Base-by-base conservation (phyloP, 2,329 filamentous ascomycete genomes). In the Neofusicoccum laricinum region DNA sequence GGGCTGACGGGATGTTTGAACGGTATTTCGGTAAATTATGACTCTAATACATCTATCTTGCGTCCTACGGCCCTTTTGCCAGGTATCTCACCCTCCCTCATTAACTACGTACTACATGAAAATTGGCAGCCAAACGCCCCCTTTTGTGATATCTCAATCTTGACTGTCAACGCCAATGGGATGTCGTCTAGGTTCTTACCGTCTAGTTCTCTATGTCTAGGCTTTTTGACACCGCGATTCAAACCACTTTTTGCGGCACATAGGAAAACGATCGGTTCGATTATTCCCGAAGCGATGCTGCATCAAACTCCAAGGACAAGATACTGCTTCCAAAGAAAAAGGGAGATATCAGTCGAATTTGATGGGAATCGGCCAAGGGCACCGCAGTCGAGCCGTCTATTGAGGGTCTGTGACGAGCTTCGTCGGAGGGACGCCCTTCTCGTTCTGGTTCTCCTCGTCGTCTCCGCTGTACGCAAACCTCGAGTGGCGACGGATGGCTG, bases 401-500 rank as follows among this genome's bases (percentile, higher is more conserved):
- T 48, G 57, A 32, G 57, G 14, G 12, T 40, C 32, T n/a, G n/a
- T n/a, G n/a, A n/a, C n/a, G 11, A 55, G n/a, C 34, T 41, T 55
- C 4, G 58, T 50, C 58, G 43, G n/a, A 15, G 58, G 43, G 11
- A 25, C 14, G n/a, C 48, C 65, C 30, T 63, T 58, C 43, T 62
- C 51, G 38, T 63, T 59, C 50, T 69, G 66, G 46, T 71, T 73
- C 72, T 86, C 84, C 62, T 85, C 82, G 50, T 86, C 84, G 50
- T 86, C 84, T 14, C 81, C 82, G 21, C 76, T 76, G 68, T 91
- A 96, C 0, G 92, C 92, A 72, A 87, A 96, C 75, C 86, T 89
- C 71, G 88, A 91, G 65, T 83, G 81, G 63, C 79, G 81, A 4
- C 92, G 83, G 68, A 96, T 96, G 4, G 75, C 75, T 15, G 87